phyloP scores from a whole-genome alignment of 2,329 filamentous ascomycete genomes.

The Polytolypa hystricis region DNA sequence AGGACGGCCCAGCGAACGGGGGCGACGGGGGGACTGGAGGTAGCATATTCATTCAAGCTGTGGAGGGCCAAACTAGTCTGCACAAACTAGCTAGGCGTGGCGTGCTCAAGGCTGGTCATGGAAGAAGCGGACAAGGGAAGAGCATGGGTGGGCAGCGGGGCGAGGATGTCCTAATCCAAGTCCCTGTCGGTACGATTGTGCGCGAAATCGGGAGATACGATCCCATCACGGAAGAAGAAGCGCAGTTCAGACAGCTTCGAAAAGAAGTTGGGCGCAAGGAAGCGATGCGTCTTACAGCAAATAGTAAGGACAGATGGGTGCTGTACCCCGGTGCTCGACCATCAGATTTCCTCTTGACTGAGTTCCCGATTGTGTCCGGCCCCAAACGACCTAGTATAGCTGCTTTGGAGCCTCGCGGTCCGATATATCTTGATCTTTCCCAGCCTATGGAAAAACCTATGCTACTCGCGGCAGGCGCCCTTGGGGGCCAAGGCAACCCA shows the following conservation, averaged over 20 bases:
- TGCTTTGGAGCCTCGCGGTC: conserved; percentile 58
- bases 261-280: conserved; percentile 28
- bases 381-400: conserved; percentile 47
- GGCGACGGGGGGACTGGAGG: conserved; percentile 89
- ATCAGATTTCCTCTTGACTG: conserved; percentile 53
- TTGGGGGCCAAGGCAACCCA: conserved; percentile 85
- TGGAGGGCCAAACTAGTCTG: conserved; percentile 80
- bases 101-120: conserved; percentile 40
- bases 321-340: conserved; percentile 70
- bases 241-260: conserved; percentile 13
- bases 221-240: conserved; percentile 58
- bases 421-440: conserved; percentile 62
- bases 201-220: conserved; percentile 71
- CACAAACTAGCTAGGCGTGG: conserved; percentile 78
- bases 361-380: conserved; percentile 47
- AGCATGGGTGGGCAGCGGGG: conserved; percentile 59
- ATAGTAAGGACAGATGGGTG: conserved; percentile 63
- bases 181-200: conserved; percentile 86
- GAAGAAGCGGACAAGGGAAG: conserved; percentile 38
- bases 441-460: conserved; percentile 72
- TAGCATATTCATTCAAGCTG: conserved; percentile 86
- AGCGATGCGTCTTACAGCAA: conserved; percentile 30
- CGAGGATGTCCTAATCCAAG: conserved; percentile 75
- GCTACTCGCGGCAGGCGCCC: conserved; percentile 73
- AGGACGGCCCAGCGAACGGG: conserved; percentile 83